Evolutionary conservation across 2,329 filamentous ascomycete genomes (phyloP).

Genomic region (Diaporthe citriasiana): DNA sequence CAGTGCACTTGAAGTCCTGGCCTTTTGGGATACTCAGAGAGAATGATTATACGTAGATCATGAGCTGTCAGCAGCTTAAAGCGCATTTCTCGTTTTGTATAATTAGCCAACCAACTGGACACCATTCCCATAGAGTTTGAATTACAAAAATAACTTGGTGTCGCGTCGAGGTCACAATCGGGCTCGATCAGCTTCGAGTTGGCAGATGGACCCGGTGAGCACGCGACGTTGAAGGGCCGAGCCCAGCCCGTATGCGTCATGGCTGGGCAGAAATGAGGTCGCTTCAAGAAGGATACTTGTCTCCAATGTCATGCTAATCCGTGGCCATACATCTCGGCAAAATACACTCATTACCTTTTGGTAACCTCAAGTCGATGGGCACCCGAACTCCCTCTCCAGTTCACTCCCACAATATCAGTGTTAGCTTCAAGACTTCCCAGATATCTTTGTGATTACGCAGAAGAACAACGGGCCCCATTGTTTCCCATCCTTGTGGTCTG

Average conservation of each 20-base stretch:
- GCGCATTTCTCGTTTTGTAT: neutral
- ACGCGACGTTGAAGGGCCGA: no score
- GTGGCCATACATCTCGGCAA: neutral
- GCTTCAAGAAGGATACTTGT: no score
- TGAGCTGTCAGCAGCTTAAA: no score
- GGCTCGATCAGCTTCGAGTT: neutral
- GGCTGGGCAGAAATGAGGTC: neutral
- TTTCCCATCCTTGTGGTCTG: slow-evolving; percentile 52
- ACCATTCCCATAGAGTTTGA: neutral
- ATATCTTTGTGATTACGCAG: slow-evolving; percentile 53
- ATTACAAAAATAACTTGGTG: neutral
- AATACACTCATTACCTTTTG: neutral
- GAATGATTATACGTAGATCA: neutral
- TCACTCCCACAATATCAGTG: neutral
- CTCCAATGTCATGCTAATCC: neutral
- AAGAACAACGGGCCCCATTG: slow-evolving; percentile 59
- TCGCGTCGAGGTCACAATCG: neutral
- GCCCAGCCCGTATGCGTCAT: neutral
- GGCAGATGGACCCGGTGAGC: neutral
- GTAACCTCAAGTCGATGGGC: neutral
- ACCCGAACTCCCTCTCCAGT: neutral
- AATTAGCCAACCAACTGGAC: neutral
- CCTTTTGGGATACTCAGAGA: neutral
- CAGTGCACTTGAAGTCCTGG: neutral
- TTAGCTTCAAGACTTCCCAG: slow-evolving; percentile 23